A percentile compares a stretch with the other conserved stretches of the same genome.
These are phyloP conservation scores for Nicotiana sylvestris DNA, from an alignment of 257 asterid species.

Conservation along the genomic window DNA sequence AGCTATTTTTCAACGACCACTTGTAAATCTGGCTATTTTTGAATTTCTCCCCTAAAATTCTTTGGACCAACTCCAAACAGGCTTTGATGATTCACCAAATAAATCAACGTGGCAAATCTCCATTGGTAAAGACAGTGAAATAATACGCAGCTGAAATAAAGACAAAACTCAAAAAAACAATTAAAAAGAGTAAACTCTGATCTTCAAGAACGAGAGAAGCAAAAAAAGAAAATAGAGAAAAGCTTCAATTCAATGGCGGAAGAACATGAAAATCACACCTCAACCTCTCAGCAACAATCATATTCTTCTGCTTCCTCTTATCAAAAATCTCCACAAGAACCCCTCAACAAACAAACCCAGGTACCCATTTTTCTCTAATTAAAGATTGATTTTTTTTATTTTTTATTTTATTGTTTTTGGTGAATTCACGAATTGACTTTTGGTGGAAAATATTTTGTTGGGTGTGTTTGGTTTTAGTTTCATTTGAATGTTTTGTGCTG, in stretches of 20 bases:
- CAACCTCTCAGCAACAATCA: background rate
- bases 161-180: background rate
- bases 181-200: background rate
- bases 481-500: background rate
- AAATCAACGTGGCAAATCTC: background rate
- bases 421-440: background rate
- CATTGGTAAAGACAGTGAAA: background rate
- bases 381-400: background rate
- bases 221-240: background rate
- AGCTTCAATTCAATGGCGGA: conserved; percentile 15
- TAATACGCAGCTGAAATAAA: background rate
- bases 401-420: background rate
- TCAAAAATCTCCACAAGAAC: conserved; percentile 1
- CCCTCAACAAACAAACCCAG: conserved; percentile 13
- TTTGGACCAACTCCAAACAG: background rate
- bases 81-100: background rate
- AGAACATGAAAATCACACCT: conserved; percentile 1
- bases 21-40: too few relatives aligned
- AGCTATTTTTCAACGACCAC: too few relatives aligned
- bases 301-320: background rate
- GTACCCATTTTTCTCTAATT: background rate
- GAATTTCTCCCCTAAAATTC: background rate
- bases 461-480: background rate
- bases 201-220: background rate
- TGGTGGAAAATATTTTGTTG: background rate